These are phyloP conservation scores for Bidens hawaiensis DNA, from an alignment of 140 eudicot genomes.

Conservation along the genomic window DNA sequence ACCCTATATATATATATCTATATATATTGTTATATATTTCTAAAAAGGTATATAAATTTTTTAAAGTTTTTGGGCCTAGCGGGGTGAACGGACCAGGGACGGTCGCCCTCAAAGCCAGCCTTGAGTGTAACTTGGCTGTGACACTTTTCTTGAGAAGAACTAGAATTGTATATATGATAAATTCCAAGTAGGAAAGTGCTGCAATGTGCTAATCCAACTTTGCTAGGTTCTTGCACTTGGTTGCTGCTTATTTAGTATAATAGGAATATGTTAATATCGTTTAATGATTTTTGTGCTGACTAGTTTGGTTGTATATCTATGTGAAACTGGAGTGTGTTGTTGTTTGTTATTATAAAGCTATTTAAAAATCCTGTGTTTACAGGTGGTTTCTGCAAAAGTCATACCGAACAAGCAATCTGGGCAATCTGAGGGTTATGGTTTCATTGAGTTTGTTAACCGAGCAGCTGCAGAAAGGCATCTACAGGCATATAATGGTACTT, in stretches of 20 bases:
- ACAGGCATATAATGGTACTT: conserved; percentile 62
- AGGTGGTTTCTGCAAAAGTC: conserved; percentile 82
- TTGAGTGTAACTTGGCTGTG: background rate
- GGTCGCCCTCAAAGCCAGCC: no score
- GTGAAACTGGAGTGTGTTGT: background rate
- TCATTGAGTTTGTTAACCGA: conserved; percentile 65
- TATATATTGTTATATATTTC: no score
- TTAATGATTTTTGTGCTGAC: background rate
- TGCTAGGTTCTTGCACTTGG: conserved; percentile 4
- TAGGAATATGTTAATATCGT: background rate
- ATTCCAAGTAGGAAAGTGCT: background rate
- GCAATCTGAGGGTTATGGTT: conserved; percentile 93
- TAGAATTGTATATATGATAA: conserved; percentile 7
- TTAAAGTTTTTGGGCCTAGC: no score
- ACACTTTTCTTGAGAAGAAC: background rate
- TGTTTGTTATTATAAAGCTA: background rate
- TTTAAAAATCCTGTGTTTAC: no score
- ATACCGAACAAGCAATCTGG: conserved; percentile 87
- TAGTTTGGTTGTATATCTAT: background rate
- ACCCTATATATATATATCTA: no score
- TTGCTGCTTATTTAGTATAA: background rate
- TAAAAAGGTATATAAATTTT: no score
- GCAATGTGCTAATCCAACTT: background rate
- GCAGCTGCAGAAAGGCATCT: conserved; percentile 86
- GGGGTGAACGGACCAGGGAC: no score